Conservation (phyloP, 202 grass and related monocot genomes). For the Hordeum pubiflorum region DNA sequence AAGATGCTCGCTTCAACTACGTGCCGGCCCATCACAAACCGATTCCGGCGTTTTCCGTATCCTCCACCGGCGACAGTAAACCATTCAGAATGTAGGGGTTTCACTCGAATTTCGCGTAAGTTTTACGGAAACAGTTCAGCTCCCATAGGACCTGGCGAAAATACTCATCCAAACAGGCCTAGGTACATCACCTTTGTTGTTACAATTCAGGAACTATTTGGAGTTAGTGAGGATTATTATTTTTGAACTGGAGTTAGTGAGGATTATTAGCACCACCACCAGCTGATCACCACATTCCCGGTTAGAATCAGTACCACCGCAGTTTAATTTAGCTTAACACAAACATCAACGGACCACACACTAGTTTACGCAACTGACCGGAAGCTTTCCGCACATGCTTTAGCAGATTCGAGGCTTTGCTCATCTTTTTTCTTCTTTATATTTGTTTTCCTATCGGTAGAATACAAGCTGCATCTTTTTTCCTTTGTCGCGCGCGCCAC, state of each 20-base stretch:
- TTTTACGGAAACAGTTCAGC: neutral
- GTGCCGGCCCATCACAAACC: no score
- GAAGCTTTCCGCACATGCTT: conserved; percentile 57
- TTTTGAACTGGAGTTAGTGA: neutral
- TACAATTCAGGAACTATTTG: neutral
- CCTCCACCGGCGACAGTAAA: neutral
- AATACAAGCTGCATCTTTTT: conserved; percentile 55
- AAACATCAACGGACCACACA: neutral
- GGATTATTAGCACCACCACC: neutral
- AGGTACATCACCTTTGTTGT: neutral
- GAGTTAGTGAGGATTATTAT: neutral
- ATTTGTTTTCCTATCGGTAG: conserved; percentile 24
- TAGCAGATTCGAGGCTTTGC: conserved; percentile 60
- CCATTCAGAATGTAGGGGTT: neutral
- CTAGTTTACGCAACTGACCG: conserved; percentile 36
- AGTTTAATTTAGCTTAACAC: neutral
- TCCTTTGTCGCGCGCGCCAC: conserved; percentile 25
- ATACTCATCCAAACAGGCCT: neutral
- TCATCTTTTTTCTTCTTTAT: conserved; percentile 13
- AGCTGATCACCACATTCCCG: neutral
- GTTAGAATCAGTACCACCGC: neutral
- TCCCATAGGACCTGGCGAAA: no score
- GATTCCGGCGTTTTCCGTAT: neutral
- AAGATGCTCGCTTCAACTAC: no score
- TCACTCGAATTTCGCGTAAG: neutral